These are phyloP conservation scores for Colletotrichum shisoi DNA, from an alignment of 2,329 filamentous ascomycete genomes.

Conservation along the genomic window DNA sequence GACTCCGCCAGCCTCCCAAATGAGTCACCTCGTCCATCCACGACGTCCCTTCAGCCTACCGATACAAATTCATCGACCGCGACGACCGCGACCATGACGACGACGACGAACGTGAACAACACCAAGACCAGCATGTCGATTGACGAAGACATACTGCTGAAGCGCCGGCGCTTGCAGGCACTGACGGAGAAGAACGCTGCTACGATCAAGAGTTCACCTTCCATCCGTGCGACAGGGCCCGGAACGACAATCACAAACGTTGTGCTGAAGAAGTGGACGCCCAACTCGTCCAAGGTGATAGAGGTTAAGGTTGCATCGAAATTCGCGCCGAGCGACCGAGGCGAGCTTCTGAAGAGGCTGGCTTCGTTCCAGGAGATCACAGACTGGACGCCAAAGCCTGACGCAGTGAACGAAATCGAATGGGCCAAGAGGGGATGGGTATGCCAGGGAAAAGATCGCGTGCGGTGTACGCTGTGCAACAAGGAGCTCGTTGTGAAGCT, in stretches of 20 bases:
- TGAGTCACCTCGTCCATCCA: slow-evolving; percentile 40
- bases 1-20: slow-evolving; percentile 25
- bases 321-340: slow-evolving; percentile 86
- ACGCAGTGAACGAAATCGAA: slow-evolving; percentile 83
- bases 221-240: slow-evolving; percentile 22
- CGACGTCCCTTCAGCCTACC: slow-evolving; percentile 32
- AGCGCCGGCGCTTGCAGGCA: slow-evolving; percentile 59
- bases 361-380: slow-evolving; percentile 91
- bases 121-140: slow-evolving; percentile 40
- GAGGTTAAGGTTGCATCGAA: slow-evolving; percentile 52
- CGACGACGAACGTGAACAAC: slow-evolving; percentile 19
- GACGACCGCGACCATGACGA: neutral
- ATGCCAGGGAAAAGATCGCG: slow-evolving; percentile 82
- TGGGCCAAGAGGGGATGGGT: slow-evolving; percentile 96
- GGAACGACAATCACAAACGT: slow-evolving; percentile 53
- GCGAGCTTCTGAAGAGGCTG: slow-evolving; percentile 79
- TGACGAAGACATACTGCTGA: slow-evolving; percentile 57
- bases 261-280: slow-evolving; percentile 53
- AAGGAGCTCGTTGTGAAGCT: slow-evolving; percentile 85
- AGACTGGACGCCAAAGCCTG: slow-evolving; percentile 91
- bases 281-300: slow-evolving; percentile 42
- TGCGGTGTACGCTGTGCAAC: slow-evolving; percentile 85
- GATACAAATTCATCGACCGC: slow-evolving; percentile 23
- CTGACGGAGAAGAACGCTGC: slow-evolving; percentile 37
- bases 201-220: slow-evolving; percentile 29